phyloP scores from a whole-genome alignment of 2,329 filamentous ascomycete genomes.

The Didymella arachidicola region DNA sequence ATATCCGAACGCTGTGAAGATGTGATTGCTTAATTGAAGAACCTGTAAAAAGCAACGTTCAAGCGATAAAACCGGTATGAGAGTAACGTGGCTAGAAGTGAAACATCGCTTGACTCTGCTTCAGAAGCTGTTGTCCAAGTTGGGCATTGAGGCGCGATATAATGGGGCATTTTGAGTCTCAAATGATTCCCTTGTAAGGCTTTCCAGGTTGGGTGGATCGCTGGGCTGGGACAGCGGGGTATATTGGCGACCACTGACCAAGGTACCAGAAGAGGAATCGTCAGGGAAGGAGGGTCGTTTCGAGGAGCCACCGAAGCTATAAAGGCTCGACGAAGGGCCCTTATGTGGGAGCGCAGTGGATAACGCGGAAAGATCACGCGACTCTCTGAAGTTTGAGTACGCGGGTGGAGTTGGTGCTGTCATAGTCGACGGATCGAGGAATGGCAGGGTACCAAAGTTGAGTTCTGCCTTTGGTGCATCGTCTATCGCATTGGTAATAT shows the following conservation, averaged over 20 bases:
- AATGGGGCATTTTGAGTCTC: neutral
- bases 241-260: constrained; percentile 12
- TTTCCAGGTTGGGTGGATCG: constrained; percentile 14
- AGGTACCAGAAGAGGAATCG: neutral
- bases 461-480: constrained; percentile 25
- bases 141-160: constrained; percentile 28
- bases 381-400: constrained; percentile 31
- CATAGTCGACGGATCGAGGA: constrained; percentile 31
- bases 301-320: neutral
- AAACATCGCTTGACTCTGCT: neutral
- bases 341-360: constrained; percentile 4
- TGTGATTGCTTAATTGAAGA: neutral
- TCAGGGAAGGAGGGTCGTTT: neutral
- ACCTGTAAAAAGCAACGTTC: neutral
- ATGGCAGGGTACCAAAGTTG: constrained; percentile 36
- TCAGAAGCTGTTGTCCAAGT: constrained; percentile 28
- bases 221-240: constrained; percentile 19
- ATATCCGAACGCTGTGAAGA: neutral
- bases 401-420: constrained; percentile 26
- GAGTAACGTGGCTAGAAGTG: neutral
- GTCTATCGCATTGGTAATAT: constrained; percentile 16
- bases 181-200: constrained; percentile 14
- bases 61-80: neutral
- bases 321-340: constrained; percentile 9
- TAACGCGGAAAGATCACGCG: constrained; percentile 15